A percentile compares a stretch with the other conserved stretches of the same genome.
phyloP scores from a whole-genome alignment of 495 filamentous ascomycete species.

The Pseudomonodictys pantanalensis region DNA sequence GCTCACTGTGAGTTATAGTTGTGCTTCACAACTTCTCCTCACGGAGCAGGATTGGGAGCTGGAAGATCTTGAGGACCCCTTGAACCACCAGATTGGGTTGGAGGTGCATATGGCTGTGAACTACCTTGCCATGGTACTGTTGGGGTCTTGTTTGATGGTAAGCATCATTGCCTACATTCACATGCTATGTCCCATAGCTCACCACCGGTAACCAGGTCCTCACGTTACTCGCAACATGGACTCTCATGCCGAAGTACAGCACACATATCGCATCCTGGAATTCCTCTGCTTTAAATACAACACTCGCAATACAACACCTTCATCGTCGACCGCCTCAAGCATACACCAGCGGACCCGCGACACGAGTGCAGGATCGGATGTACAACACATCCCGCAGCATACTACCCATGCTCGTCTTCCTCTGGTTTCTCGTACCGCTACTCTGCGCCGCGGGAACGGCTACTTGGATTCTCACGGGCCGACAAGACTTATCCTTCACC shows the following conservation, averaged over 20 bases:
- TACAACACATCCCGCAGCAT: neutral
- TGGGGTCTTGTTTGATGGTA: conserved; percentile 46
- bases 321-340: neutral
- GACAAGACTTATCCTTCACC: too few species aligned
- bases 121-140: conserved; percentile 40
- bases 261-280: conserved; percentile 35
- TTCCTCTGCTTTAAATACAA: conserved; percentile 36
- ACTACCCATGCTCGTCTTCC: neutral
- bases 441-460: neutral
- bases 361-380: neutral
- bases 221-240: conserved; percentile 42
- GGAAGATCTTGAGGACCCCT: too few species aligned
- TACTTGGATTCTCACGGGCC: too few species aligned
- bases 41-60: neutral
- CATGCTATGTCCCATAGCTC: too few species aligned
- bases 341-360: neutral
- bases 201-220: too few species aligned
- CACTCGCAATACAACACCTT: conserved; percentile 13
- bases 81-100: too few species aligned
- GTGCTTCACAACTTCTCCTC: conserved; percentile 40
- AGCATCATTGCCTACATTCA: too few species aligned
- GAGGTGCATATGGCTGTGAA: conserved; percentile 33
- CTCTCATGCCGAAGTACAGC: conserved; percentile 34
- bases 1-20: conserved; percentile 37
- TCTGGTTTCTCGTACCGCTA: conserved; percentile 4